These are phyloP conservation scores for Adansonia grandidieri DNA, from an alignment of 441 rosid genomes.

Conservation along the genomic window DNA sequence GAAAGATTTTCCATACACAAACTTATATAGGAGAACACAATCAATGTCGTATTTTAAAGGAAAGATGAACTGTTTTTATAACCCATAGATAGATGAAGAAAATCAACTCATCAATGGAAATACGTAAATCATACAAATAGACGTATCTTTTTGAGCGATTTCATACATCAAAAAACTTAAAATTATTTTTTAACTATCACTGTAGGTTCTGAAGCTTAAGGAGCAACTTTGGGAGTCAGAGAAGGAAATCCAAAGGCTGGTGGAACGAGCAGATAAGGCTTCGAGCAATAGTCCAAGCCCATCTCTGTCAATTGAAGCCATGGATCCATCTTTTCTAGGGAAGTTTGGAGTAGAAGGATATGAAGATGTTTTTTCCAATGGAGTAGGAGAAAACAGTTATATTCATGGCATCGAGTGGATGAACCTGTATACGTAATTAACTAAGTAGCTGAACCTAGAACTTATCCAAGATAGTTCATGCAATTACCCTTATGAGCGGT, in stretches of 20 bases:
- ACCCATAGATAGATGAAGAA: no score
- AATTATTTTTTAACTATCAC: background rate
- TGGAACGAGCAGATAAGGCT: constrained; percentile 49
- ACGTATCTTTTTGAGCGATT: background rate
- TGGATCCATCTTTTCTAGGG: constrained; percentile 35
- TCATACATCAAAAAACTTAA: background rate
- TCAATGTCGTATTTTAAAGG: no score
- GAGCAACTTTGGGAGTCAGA: constrained; percentile 56
- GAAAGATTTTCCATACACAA: background rate
- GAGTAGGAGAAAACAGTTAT: constrained; percentile 40
- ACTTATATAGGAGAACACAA: background rate
- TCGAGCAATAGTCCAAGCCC: constrained; percentile 60
- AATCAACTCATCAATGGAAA: no score
- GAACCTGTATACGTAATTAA: background rate
- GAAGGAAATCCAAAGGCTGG: constrained; percentile 55
- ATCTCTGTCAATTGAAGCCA: constrained; percentile 46
- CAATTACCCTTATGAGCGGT: no score
- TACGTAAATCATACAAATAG: no score
- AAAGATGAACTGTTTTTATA: no score
- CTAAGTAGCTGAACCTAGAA: background rate
- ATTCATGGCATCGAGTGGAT: constrained; percentile 60
- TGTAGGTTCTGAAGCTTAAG: constrained; percentile 61
- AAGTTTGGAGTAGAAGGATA: constrained; percentile 48
- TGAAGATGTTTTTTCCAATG: constrained; percentile 46
- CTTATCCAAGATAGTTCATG: no score